Evolutionary conservation across 441 rosid genomes (phyloP).

Genomic region (Sinapis alba): DNA sequence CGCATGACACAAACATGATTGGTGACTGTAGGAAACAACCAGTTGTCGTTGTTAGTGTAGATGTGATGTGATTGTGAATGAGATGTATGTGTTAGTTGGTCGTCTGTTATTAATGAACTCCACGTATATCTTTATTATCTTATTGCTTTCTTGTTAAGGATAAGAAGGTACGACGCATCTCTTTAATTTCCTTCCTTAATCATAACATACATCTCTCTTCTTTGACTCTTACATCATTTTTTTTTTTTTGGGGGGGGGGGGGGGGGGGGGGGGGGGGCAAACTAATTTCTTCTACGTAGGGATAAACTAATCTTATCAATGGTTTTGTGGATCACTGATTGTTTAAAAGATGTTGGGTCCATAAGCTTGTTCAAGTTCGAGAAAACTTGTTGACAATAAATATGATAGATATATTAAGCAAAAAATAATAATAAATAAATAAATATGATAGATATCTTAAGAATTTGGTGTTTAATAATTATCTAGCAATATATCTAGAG

Average conservation of each 20-base stretch:
- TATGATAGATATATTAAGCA: no score
- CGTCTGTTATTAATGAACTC: conserved; percentile 34
- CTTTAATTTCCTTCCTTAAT: conserved; percentile 23
- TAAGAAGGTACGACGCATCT: conserved; percentile 26
- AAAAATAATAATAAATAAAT: no score
- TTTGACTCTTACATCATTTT: no score
- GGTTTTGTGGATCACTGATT: conserved; percentile 10
- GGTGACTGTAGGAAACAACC: conserved; percentile 8
- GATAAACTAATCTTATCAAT: conserved; percentile 19
- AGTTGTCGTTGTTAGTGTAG: conserved; percentile 11
- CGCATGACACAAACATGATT: conserved; percentile 8
- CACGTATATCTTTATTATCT: conserved; percentile 33
- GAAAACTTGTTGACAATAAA: no score
- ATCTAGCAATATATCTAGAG: no score
- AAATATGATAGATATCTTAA: no score
- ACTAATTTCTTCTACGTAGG: not conserved
- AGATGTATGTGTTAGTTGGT: not conserved
- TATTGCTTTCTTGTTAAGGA: conserved; percentile 22
- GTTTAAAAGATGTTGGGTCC: not conserved
- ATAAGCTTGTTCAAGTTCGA: not conserved
- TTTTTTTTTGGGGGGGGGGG: not conserved
- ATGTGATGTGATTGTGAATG: conserved; percentile 29
- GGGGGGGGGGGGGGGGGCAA: not conserved
- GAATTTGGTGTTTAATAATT: no score
- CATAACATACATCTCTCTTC: not conserved